Conservation (phyloP, 768 basidiomycete species). For the Pisolithus albus region DNA sequence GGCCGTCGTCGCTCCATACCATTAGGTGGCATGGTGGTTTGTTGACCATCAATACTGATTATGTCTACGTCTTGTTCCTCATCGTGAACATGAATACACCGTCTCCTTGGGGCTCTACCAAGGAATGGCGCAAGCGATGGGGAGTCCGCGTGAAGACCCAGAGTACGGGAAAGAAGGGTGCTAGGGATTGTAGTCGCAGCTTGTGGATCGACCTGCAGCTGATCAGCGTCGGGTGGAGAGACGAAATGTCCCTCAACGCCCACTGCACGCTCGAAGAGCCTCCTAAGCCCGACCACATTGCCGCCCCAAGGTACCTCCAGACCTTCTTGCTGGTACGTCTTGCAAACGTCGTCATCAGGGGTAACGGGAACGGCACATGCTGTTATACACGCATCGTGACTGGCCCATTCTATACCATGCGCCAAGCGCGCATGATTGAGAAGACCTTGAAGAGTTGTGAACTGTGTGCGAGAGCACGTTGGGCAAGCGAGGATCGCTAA, state of each 20-base stretch:
- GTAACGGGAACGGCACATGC: conserved; percentile 35
- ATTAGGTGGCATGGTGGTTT: background rate
- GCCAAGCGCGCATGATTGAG: conserved; percentile 47
- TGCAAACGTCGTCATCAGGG: conserved; percentile 26
- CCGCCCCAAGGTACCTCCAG: conserved; percentile 28
- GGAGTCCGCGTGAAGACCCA: conserved; percentile 46
- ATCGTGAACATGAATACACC: conserved; percentile 33
- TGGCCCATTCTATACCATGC: conserved; percentile 42
- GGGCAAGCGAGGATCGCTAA: conserved; percentile 34
- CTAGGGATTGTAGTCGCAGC: conserved; percentile 16
- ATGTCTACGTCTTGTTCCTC: conserved; percentile 32
- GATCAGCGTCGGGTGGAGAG: background rate
- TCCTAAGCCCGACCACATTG: conserved; percentile 38
- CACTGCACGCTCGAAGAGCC: conserved; percentile 47
- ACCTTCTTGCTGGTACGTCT: conserved; percentile 34
- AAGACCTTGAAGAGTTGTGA: conserved; percentile 46
- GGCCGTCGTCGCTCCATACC: conserved; percentile 2
- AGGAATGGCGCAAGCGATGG: conserved; percentile 46
- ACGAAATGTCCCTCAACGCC: conserved; percentile 27
- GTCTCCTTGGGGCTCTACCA: conserved; percentile 36
- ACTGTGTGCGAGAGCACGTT: conserved; percentile 39
- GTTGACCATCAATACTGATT: conserved; percentile 9
- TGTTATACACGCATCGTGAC: conserved; percentile 46
- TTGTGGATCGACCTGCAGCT: conserved; percentile 3
- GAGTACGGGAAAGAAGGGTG: conserved; percentile 39